A percentile compares a stretch with the other conserved stretches of the same genome.
Conservation (phyloP, 2,329 filamentous ascomycete genomes). For the Botrytis medusae region DNA sequence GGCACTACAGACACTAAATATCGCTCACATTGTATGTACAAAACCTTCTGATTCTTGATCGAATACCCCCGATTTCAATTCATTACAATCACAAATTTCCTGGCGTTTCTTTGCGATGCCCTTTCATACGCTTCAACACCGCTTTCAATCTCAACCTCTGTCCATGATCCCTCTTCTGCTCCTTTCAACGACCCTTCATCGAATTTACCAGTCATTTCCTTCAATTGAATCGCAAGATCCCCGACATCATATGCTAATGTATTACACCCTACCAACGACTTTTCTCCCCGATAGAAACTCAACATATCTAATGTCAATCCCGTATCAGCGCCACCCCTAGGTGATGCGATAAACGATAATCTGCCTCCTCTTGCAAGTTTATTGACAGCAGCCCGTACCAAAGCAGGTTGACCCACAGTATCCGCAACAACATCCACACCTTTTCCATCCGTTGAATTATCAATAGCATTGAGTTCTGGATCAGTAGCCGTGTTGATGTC, state of each 20-base stretch:
- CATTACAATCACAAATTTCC: slow-evolving; percentile 34
- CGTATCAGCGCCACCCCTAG: slow-evolving; percentile 26
- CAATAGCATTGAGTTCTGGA: slow-evolving; percentile 25
- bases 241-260: slow-evolving; percentile 29
- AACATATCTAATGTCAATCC: slow-evolving; percentile 33
- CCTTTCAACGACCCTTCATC: slow-evolving; percentile 26
- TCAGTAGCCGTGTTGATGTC: slow-evolving; percentile 35
- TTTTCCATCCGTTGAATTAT: slow-evolving; percentile 29
- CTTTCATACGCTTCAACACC: slow-evolving; percentile 32
- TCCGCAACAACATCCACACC: slow-evolving; percentile 35
- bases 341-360: slow-evolving; percentile 33
- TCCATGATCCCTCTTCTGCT: slow-evolving; percentile 27
- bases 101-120: slow-evolving; percentile 25
- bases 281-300: slow-evolving; percentile 34
- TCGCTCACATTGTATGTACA: background rate
- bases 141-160: slow-evolving; percentile 29
- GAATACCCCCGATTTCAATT: background rate
- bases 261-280: slow-evolving; percentile 31
- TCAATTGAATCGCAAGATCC: slow-evolving; percentile 35
- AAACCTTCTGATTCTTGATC: background rate
- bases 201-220: slow-evolving; percentile 49
- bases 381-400: slow-evolving; percentile 28
- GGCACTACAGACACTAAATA: background rate
- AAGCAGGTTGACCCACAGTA: slow-evolving; percentile 32
- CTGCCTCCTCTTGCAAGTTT: slow-evolving; percentile 30